Evolutionary conservation across 78 protist genomes (phyloP).

Genomic region (Guillardia theta): DNA sequence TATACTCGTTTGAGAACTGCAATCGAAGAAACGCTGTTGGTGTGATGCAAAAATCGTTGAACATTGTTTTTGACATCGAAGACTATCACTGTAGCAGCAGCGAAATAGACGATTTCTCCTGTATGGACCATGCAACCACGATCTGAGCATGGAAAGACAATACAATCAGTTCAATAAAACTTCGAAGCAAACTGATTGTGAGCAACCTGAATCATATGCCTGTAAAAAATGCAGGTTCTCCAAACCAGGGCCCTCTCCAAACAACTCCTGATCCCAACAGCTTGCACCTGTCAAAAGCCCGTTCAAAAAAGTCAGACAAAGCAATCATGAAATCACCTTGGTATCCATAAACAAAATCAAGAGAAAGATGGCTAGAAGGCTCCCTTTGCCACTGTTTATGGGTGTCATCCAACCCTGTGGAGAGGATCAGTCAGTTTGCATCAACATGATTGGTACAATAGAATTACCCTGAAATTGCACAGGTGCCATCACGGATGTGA

Average conservation of each 20-base stretch:
- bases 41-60: background rate
- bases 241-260: background rate
- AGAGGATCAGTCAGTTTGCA: too few relatives aligned
- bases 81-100: background rate
- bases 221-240: background rate
- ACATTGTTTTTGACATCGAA: background rate
- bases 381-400: constrained; percentile 10
- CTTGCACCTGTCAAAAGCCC: too few relatives aligned
- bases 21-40: background rate
- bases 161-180: too few relatives aligned
- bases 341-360: background rate
- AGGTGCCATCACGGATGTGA: constrained; percentile 6
- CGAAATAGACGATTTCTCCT: background rate
- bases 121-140: background rate
- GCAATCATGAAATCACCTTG: too few relatives aligned
- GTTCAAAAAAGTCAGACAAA: too few relatives aligned
- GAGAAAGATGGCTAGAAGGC: background rate
- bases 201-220: background rate
- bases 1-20: background rate
- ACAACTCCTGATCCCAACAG: constrained; percentile 1
- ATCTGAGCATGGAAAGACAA: too few relatives aligned
- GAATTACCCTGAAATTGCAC: background rate
- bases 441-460: too few relatives aligned
- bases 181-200: too few relatives aligned
- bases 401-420: background rate